Evolutionary conservation across 2,329 filamentous ascomycete genomes (phyloP).

Genomic region (Fusarium pseudonygamai): DNA sequence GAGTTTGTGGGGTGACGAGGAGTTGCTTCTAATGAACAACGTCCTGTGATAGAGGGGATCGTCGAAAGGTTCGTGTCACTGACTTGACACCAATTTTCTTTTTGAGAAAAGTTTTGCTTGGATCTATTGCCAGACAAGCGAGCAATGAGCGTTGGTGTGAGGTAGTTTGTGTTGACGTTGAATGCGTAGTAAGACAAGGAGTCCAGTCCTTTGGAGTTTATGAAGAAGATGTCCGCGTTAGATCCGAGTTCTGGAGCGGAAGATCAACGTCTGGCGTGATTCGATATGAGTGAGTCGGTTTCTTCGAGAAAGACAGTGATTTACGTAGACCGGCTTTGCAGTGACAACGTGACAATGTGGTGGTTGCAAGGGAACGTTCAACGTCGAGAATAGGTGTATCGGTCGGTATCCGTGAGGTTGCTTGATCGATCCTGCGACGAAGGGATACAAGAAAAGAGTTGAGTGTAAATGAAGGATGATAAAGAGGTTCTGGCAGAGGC

Average conservation of each 20-base stretch:
- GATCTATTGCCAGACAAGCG: constrained; percentile 19
- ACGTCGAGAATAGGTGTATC: constrained; percentile 43
- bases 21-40: constrained; percentile 8
- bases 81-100: constrained; percentile 23
- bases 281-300: constrained; percentile 21
- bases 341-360: constrained; percentile 16
- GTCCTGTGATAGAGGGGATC: constrained; percentile 4
- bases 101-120: constrained; percentile 22
- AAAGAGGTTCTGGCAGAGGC: constrained; percentile 20
- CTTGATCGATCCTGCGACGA: constrained; percentile 45
- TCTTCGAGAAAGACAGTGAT: constrained; percentile 34
- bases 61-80: constrained; percentile 31
- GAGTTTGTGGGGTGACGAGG: not conserved
- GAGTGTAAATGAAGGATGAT: constrained; percentile 16
- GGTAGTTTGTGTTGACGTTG: constrained; percentile 13
- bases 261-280: constrained; percentile 27
- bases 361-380: constrained; percentile 43
- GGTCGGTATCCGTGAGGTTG: constrained; percentile 33
- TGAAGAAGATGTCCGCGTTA: constrained; percentile 1
- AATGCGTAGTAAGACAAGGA: constrained; percentile 40
- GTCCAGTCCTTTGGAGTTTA: constrained; percentile 40
- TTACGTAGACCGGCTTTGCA: constrained; percentile 23
- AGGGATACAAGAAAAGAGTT: constrained; percentile 23
- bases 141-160: constrained; percentile 17
- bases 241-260: constrained; percentile 31